A percentile compares a stretch with the other conserved stretches of the same genome.
Conservation (phyloP, 2,329 filamentous ascomycete species). For the Exophiala alcalophila region DNA sequence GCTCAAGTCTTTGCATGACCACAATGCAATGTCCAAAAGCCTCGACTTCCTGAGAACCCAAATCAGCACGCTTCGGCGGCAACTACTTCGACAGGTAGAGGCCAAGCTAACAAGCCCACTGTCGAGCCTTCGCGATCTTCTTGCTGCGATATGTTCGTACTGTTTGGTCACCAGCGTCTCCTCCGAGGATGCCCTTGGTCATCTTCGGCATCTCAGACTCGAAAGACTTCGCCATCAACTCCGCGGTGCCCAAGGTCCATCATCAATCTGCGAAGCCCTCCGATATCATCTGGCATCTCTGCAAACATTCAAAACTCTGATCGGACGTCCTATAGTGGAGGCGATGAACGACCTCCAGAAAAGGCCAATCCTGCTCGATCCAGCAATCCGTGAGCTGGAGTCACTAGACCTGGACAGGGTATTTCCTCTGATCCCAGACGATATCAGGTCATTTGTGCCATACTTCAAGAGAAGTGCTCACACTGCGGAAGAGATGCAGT, state of each 20-base stretch:
- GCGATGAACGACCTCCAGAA: conserved; percentile 67
- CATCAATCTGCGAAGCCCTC: conserved; percentile 62
- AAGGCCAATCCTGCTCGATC: conserved; percentile 68
- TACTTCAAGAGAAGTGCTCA: conserved; percentile 81
- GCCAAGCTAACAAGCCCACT: conserved; percentile 47
- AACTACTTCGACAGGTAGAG: conserved; percentile 64
- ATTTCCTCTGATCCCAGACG: conserved; percentile 74
- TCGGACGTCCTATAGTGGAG: conserved; percentile 69
- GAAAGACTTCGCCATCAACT: conserved; percentile 65
- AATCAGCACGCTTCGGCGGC: conserved; percentile 60
- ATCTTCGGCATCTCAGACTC: conserved; percentile 72
- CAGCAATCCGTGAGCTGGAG: conserved; percentile 53
- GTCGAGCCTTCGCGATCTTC: conserved; percentile 50
- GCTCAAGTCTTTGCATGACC: conserved; percentile 66
- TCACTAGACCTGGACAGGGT: conserved; percentile 70
- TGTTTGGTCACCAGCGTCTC: conserved; percentile 78
- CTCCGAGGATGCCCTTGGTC: conserved; percentile 70
- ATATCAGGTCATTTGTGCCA: conserved; percentile 80
- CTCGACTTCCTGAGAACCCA: conserved; percentile 64
- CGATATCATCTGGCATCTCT: conserved; percentile 74
- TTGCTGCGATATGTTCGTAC: conserved; percentile 76
- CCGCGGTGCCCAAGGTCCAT: conserved; percentile 49
- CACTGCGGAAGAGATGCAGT: conserved; percentile 57
- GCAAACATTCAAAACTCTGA: conserved; percentile 70
- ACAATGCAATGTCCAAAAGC: conserved; percentile 47